Conservation (phyloP, 768 basidiomycete species). For the Boletellus ananiceps region DNA sequence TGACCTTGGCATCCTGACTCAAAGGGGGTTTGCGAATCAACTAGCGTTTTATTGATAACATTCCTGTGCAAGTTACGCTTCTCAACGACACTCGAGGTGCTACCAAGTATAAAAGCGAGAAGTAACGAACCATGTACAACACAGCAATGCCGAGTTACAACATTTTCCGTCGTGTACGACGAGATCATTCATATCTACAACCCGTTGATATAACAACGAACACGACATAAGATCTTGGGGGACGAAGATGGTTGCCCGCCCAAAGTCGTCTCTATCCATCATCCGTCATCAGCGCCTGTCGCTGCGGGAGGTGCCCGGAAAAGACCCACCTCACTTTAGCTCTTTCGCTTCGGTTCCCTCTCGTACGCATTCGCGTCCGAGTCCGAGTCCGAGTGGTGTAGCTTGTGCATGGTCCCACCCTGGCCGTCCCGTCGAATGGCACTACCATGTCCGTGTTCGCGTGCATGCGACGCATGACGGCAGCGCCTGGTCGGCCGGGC, state of each 20-base stretch:
- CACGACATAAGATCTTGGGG: not conserved
- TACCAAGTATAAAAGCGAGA: not conserved
- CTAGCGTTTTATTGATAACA: not conserved
- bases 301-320: not conserved
- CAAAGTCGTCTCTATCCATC: too few species aligned
- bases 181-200: not conserved
- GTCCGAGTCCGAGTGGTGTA: slow-evolving; percentile 10
- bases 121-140: not conserved
- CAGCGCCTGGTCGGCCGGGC: slow-evolving; percentile 10
- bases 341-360: slow-evolving; percentile 28
- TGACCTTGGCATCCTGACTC: too few species aligned
- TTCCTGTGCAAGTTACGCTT: not conserved
- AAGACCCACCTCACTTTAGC: slow-evolving; percentile 4
- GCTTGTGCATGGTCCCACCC: slow-evolving; percentile 16
- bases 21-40: not conserved
- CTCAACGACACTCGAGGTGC: not conserved
- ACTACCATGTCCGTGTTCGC: not conserved
- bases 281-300: not conserved
- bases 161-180: not conserved
- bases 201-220: not conserved
- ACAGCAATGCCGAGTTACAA: not conserved
- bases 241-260: too few species aligned
- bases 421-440: slow-evolving; percentile 5
- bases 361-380: slow-evolving; percentile 51
- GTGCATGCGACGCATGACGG: slow-evolving; percentile 5